phyloP scores from a whole-genome alignment of 202 grass and related monocot species.

The Dendrocalamus latiflorus region DNA sequence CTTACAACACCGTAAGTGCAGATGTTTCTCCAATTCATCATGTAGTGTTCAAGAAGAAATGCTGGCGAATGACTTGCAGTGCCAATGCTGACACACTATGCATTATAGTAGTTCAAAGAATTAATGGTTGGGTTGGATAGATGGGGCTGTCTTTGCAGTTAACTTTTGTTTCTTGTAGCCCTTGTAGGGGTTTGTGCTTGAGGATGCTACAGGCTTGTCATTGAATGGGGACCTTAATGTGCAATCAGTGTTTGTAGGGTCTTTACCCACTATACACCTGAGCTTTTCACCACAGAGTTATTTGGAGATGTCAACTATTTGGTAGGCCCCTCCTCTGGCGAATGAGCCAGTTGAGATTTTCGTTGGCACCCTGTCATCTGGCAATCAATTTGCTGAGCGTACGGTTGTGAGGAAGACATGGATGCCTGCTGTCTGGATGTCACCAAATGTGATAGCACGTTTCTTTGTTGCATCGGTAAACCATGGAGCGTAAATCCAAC shows the following conservation, averaged over 20 bases:
- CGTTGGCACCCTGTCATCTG: slow-evolving; percentile 70
- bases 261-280: slow-evolving; percentile 55
- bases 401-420: slow-evolving; percentile 86
- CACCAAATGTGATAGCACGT: slow-evolving; percentile 49
- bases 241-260: slow-evolving; percentile 60
- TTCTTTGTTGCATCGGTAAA: slow-evolving; percentile 87
- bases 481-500: not conserved
- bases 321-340: slow-evolving; percentile 52
- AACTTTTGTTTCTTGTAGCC: slow-evolving; percentile 13
- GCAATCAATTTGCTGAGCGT: slow-evolving; percentile 73
- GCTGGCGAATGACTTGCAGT: not conserved
- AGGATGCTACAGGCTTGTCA: slow-evolving; percentile 73
- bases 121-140: not conserved
- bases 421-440: slow-evolving; percentile 57
- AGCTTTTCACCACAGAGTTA: slow-evolving; percentile 49
- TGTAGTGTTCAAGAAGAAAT: not conserved
- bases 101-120: not conserved
- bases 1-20: slow-evolving; percentile 65
- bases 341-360: slow-evolving; percentile 65
- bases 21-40: not conserved
- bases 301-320: slow-evolving; percentile 55
- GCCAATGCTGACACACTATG: not conserved
- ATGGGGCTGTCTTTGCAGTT: not conserved
- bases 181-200: slow-evolving; percentile 65
- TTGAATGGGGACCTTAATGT: slow-evolving; percentile 64